Base-by-base conservation (phyloP, 768 basidiomycete genomes). In the Rhizopogon vesiculosus region DNA sequence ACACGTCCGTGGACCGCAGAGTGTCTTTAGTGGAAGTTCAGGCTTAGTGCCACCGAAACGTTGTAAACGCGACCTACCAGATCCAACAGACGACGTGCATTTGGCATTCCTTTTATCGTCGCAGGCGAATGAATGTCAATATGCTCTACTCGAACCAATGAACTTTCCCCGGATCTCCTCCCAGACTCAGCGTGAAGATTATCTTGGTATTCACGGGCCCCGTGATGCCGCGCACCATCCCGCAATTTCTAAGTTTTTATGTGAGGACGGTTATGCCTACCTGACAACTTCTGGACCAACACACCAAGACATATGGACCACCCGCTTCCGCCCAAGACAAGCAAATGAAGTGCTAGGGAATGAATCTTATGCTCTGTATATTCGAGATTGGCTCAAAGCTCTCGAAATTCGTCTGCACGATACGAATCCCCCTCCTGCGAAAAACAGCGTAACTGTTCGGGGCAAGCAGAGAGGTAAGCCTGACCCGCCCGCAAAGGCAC, bases 261-360 rank as follows among this genome's bases (percentile, higher is more conserved):
- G 64, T 45, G 58, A 60, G 18, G 41, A 62, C 18, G 3, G 16
- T 38, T 25, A n/a, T 38, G 19, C 35, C 35, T 10, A 10, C 22
- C 16, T 19, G 46, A 51, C 58, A 29, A 41, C 7, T 22, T 45
- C 42, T 22, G 25, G 31, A 8, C 62, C 68, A 22, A 62, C 72
- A 41, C 54, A 31, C 48, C 73, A 77, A 40, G 77, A 82, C 41
- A 69, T 80, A 12, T 95, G 93, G 91, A 71, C 78, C 18, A 82
- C 86, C 45, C 86, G 81, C 62, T 94, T 88, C 81, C 83, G 81
- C 18, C 93, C 93, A 25, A 78, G 77, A 51, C 73, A 78, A 42
- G 91, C 91, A 12, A 78, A 80, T 22, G 82, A 94, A 57, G 83
- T 93, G 3, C 74, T 96, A 1, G 91, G 91, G 7, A 94, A 93